A percentile compares a stretch with the other conserved stretches of the same genome.
phyloP scores from a whole-genome alignment of 371 early-diverging fungal species.

The Mortierella sp. region DNA sequence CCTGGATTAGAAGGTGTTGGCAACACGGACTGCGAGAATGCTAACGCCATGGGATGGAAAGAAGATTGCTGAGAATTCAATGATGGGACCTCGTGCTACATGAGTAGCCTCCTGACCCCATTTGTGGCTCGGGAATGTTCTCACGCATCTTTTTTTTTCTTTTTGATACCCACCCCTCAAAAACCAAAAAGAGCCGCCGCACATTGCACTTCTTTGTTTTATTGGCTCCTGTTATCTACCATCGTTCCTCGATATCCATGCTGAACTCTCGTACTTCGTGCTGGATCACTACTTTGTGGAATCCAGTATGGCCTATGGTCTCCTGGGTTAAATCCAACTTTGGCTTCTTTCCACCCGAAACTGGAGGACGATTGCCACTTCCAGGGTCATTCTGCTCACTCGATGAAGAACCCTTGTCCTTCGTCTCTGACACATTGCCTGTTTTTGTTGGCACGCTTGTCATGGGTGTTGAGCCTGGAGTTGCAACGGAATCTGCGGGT shows the following conservation, averaged over 20 bases:
- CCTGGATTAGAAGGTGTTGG: slow-evolving; percentile 38
- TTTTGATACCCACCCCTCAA: not conserved
- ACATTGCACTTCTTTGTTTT: not conserved
- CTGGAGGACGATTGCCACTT: no score
- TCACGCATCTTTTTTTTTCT: not conserved
- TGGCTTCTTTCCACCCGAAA: not conserved
- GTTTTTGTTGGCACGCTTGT: no score
- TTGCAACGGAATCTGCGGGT: no score
- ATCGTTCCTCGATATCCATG: slow-evolving; percentile 30
- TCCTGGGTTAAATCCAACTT: slow-evolving; percentile 10
- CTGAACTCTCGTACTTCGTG: slow-evolving; percentile 40
- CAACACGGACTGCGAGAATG: slow-evolving; percentile 43
- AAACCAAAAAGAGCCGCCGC: no score
- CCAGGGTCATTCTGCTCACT: no score
- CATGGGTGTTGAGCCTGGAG: no score
- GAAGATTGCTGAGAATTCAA: not conserved
- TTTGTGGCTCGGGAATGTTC: not conserved
- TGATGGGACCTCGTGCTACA: not conserved
- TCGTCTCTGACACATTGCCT: not conserved
- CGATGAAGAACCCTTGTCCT: slow-evolving; percentile 1
- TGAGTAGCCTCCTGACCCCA: not conserved
- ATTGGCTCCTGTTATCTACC: slow-evolving; percentile 5
- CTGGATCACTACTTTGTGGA: slow-evolving; percentile 44
- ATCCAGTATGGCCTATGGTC: slow-evolving; percentile 46
- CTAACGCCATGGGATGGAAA: not conserved